Conservation (phyloP, 192 early-diverging fungal species). For the Mortierella hygrophila region DNA sequence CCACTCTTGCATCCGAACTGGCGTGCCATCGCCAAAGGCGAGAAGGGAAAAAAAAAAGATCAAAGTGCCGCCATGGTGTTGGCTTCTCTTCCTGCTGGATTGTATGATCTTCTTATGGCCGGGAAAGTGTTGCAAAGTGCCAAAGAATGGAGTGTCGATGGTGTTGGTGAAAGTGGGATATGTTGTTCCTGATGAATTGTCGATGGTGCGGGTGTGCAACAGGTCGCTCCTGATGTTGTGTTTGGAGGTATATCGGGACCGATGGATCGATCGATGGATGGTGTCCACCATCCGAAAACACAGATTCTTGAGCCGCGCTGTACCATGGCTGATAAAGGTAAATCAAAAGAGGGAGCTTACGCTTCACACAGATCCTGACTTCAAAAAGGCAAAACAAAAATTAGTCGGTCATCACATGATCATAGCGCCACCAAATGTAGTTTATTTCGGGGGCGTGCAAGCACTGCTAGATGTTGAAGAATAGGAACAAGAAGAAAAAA, state of each 20-base stretch:
- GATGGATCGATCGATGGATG: slow-evolving; percentile 42
- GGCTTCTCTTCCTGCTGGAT: background rate
- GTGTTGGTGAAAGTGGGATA: background rate
- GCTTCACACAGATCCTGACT: background rate
- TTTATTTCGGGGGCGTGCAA: background rate
- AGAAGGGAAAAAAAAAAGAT: background rate
- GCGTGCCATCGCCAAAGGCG: background rate
- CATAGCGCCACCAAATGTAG: background rate
- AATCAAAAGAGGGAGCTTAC: slow-evolving; percentile 39
- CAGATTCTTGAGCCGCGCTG: slow-evolving; percentile 2
- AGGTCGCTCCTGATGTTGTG: background rate
- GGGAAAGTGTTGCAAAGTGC: background rate
- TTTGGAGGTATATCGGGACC: background rate
- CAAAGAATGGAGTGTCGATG: background rate
- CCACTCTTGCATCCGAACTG: background rate
- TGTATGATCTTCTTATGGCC: background rate
- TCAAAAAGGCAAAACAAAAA: slow-evolving; percentile 1
- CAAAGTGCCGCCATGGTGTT: slow-evolving; percentile 26
- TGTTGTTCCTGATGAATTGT: background rate
- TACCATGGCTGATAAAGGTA: slow-evolving; percentile 46
- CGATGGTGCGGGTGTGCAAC: background rate
- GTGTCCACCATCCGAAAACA: background rate
- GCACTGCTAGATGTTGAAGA: background rate
- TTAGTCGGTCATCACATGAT: background rate
- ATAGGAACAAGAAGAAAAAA: background rate